Conservation (phyloP, 1,284 basidiomycete species). For the Agroathelia rolfsii region DNA sequence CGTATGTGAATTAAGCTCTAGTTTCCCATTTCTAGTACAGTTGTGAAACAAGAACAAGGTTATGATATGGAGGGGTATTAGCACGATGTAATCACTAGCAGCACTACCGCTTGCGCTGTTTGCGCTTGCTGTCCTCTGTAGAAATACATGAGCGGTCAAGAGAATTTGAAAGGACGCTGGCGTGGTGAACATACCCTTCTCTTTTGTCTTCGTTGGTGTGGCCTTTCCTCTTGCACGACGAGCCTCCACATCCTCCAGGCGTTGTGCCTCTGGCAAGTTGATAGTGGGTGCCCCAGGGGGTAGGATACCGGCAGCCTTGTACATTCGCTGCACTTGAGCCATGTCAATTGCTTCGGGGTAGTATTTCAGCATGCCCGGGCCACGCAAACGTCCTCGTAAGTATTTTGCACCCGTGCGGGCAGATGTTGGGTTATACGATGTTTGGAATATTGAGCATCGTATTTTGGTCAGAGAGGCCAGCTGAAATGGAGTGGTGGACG, state of each 20-base stretch:
- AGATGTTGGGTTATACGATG: slow-evolving; percentile 72
- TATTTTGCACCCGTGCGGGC: slow-evolving; percentile 80
- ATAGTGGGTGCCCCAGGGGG: slow-evolving; percentile 49
- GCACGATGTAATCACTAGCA: too few species aligned
- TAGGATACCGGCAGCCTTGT: too few species aligned
- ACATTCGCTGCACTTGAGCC: slow-evolving; percentile 36
- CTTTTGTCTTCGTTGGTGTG: slow-evolving; percentile 68
- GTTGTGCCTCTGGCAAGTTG: slow-evolving; percentile 53
- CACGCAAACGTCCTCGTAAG: slow-evolving; percentile 63
- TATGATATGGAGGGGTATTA: too few species aligned
- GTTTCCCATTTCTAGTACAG: too few species aligned
- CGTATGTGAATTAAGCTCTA: too few species aligned
- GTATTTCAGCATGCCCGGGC: slow-evolving; percentile 72
- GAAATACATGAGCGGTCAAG: too few species aligned
- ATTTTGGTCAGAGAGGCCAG: slow-evolving; percentile 45
- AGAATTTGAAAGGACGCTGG: too few species aligned
- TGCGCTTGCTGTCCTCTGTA: too few species aligned
- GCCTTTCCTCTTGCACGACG: slow-evolving; percentile 71
- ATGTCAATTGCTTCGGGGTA: slow-evolving; percentile 55
- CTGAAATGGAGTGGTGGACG: slow-evolving; percentile 30
- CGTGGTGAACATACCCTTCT: slow-evolving; percentile 53
- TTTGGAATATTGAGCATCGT: slow-evolving; percentile 72
- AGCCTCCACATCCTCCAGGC: slow-evolving; percentile 57
- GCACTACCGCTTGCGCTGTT: too few species aligned
- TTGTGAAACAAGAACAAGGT: too few species aligned